Evolutionary conservation across 1,139 yeast species (phyloP), one percentile per base, ranked within the genome.

Genomic region (Yamadazyma dendronema): DNA sequence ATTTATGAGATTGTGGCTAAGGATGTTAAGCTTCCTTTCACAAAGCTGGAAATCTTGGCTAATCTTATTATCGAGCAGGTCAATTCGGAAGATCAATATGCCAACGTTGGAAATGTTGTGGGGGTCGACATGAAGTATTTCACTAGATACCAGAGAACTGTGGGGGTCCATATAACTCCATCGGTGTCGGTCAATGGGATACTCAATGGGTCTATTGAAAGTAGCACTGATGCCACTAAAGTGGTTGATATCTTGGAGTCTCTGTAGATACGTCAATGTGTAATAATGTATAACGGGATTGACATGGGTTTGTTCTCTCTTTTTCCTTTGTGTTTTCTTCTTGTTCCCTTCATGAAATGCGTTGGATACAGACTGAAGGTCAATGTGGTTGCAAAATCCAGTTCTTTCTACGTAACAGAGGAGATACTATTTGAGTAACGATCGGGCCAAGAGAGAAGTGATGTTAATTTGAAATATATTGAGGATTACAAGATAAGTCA

Each of bases 121-220:
- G 67, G 76, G 4, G 65, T 56, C 22, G 95, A 86, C 52, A 54
- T 84, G 44, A 88, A 86, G 61, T 83, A 82, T 52, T 86, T 85
- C 54, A 75, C 89, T 23, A 74, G 79, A 53, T 78, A 78, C 53
- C 80, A 81, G 37, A 76, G 96, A 54, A 87, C 86, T 41, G 79
- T 81, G 30, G 88, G 94, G 26, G 77, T 85, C 30, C 96, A 88
- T 55, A 81, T 84, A 19, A 84, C 94, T 2, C 97, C 97, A n/a
- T 81, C 95, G 2, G 83, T 86, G 12, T 62, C 77, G 23, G 63
- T 88, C 35, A 77, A 87, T 54, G 96, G 96, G 1, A 74, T 84
- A 35, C 68, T 60, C 15, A 62, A 60, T 39, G 60, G 57, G 37
- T 40, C 59, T 5, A 53, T 71, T 28, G 67, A 72, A 31, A 67